Evolutionary conservation across 345 rosid genomes (phyloP), one percentile per base, ranked within the genome.

Genomic region (Hypericum androsaemum): DNA sequence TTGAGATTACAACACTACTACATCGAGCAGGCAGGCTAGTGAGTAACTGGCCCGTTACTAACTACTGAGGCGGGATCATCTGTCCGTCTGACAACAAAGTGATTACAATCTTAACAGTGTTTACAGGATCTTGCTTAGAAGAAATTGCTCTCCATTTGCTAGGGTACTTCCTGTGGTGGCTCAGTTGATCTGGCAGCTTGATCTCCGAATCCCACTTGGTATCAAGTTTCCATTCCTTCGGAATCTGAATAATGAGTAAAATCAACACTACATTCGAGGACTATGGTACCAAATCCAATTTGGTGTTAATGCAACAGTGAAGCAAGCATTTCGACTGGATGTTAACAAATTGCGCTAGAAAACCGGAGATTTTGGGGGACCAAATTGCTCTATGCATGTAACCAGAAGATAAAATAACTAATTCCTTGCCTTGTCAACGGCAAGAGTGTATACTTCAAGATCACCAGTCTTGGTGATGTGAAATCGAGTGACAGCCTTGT

Each of bases 381-480:
- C 9, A 7, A 14, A 46, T 6, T n/a, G 12, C 28, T 1, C 4
- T 13, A 37, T 6, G 56, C 43, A 8, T 39, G n/a, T 39, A 35
- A 60, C 47, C 50, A 8, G 41, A 42, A 63, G 45, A 28, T 22
- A 32, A 40, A 17, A 38, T 9, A 22, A 4, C 22, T 11, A 44
- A 53, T 52, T 42, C 59, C 60, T 65, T 69, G 82, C 98, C 97
- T 88, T 92, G 65, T 92, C 97, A 45, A 92, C 83, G 41, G 96
- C 97, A 46, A 92, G 94, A 41, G 98, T 92, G 73, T 77, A 92
- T 50, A 92, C 95, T 68, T 83, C 97, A 32, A 92, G 81, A 69
- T 92, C 88, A 32, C 88, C 86, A 58, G 80, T 75, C 10, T 49
- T 17, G 53, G 62, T 73, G 58, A 92, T 85, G 72, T 83, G 88